Base-by-base conservation (phyloP, 2,329 filamentous ascomycete genomes). In the Xylariales sp. region DNA sequence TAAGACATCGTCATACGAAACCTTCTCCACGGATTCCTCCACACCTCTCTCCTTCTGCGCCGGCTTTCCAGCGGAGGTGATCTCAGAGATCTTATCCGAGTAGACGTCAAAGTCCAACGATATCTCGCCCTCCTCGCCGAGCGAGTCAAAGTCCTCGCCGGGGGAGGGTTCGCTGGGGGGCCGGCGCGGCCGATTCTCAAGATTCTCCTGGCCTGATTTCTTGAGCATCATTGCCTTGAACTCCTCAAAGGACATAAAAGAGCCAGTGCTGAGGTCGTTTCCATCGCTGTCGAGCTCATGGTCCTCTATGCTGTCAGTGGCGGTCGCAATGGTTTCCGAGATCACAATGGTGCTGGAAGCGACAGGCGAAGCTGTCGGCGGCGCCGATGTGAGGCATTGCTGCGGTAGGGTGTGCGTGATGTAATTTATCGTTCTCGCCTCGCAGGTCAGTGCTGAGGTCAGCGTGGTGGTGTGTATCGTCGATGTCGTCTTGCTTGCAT, bases 161-260 rank as follows among this genome's bases (percentile, higher is more conserved):
- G 68, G 68, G 46, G 72, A 75, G 42, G 61, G 66, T 29, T 72
- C 70, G 55, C 64, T 54, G 56, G 66, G 53, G 57, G 76, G 62
- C 70, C 78, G 57, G 67, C 85, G 56, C 74, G 73, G 61, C 74
- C 81, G 62, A 74, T 87, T 48, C 65, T 85, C 55, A 69, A 88
- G 61, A 5, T 69, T 68, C 38, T 78, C 74, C 55, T 96, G 91
- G 11, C 88, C 91, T 4, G 80, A 83, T 56, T 88, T 87, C 36
- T 83, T 86, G 14, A 97, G 67, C 65, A 95, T 95, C 69, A 90
- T 85, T 54, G 85, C 88, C 66, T 95, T 97, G 93, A 93, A 98
- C 53, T 97, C 91, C 58, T 97, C 93, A 52, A 98, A 98, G 0
- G 93, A 96, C 52, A 97, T 80, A 59, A 97, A 97, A 6, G 89